A percentile compares a stretch with the other conserved stretches of the same genome.
phyloP scores from a whole-genome alignment of 2,329 filamentous ascomycete species.

The Fusarium lateritium region DNA sequence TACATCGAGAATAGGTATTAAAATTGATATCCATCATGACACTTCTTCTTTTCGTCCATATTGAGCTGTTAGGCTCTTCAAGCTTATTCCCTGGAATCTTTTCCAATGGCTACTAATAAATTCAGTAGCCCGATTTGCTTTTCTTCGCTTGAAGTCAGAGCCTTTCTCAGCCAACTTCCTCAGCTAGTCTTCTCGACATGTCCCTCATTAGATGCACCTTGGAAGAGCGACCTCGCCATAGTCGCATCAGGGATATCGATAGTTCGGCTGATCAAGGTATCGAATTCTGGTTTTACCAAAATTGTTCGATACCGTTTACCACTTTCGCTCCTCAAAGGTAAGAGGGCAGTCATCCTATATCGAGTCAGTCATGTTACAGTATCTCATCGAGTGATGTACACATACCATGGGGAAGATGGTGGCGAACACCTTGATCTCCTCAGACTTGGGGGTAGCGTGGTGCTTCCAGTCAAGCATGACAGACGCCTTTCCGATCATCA shows the following conservation, averaged over 20 bases:
- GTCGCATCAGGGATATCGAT: conserved; percentile 12
- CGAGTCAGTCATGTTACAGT: conserved; percentile 45
- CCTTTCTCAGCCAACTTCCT: conserved; percentile 17
- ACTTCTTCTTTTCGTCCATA: conserved; percentile 27
- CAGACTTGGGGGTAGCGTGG: conserved; percentile 83
- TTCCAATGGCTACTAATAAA: conserved; percentile 2
- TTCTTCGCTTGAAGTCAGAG: not conserved
- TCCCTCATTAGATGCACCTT: conserved; percentile 26
- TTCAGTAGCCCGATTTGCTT: conserved; percentile 1
- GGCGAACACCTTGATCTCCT: conserved; percentile 98
- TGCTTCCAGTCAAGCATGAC: conserved; percentile 92
- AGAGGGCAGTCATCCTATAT: conserved; percentile 85
- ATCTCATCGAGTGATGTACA: conserved; percentile 25
- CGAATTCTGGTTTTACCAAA: conserved; percentile 25
- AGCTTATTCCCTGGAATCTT: conserved; percentile 1
- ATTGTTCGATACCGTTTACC: conserved; percentile 51
- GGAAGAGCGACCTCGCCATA: not conserved
- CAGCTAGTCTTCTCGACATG: not conserved
- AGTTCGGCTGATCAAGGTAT: conserved; percentile 10
- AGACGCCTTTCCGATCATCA: conserved; percentile 91
- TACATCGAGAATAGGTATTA: conserved; percentile 52
- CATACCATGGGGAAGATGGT: conserved; percentile 96
- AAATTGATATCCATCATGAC: conserved; percentile 48
- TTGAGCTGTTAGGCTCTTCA: conserved; percentile 11
- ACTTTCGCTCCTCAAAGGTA: conserved; percentile 74